A percentile compares a stretch with the other conserved stretches of the same genome.
These are phyloP conservation scores for Colletotrichum sp. DNA, from an alignment of 2,329 filamentous ascomycete genomes.

Conservation along the genomic window DNA sequence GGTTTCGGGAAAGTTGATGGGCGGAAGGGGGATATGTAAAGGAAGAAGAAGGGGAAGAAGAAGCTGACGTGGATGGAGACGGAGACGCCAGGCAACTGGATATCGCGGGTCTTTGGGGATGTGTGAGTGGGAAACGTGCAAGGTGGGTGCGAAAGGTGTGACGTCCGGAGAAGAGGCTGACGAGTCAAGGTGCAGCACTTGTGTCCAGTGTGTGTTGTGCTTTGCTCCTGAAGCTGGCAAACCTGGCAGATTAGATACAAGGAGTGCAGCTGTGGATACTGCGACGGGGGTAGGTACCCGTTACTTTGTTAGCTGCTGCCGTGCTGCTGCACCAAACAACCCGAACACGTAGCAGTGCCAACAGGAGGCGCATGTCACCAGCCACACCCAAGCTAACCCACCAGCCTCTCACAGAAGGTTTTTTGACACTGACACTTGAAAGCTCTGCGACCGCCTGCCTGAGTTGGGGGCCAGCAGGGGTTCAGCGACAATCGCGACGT, in stretches of 20 bases:
- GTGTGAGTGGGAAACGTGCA: conserved; percentile 5
- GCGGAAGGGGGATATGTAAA: background rate
- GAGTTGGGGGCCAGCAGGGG: background rate
- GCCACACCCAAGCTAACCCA: background rate
- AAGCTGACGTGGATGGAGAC: conserved; percentile 16
- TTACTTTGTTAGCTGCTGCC: background rate
- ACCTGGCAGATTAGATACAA: conserved; percentile 21
- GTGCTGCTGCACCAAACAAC: background rate
- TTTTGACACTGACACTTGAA: background rate
- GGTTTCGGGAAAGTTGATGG: background rate
- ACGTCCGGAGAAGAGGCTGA: conserved; percentile 20
- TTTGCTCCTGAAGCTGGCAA: conserved; percentile 20
- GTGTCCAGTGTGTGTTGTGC: background rate
- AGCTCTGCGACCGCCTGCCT: conserved; percentile 16
- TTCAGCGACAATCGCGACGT: background rate
- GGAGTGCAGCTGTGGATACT: conserved; percentile 7
- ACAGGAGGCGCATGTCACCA: background rate
- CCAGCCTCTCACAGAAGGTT: background rate
- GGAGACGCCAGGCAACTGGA: conserved; percentile 11
- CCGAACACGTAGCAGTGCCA: background rate
- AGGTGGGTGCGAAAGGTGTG: conserved; percentile 19
- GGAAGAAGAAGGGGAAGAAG: background rate
- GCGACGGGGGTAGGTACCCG: background rate
- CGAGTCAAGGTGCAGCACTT: conserved; percentile 10
- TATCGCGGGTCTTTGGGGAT: conserved; percentile 7